These are phyloP conservation scores for Tetraselmis striata DNA, from an alignment of 139 green algal genomes.

Conservation along the genomic window DNA sequence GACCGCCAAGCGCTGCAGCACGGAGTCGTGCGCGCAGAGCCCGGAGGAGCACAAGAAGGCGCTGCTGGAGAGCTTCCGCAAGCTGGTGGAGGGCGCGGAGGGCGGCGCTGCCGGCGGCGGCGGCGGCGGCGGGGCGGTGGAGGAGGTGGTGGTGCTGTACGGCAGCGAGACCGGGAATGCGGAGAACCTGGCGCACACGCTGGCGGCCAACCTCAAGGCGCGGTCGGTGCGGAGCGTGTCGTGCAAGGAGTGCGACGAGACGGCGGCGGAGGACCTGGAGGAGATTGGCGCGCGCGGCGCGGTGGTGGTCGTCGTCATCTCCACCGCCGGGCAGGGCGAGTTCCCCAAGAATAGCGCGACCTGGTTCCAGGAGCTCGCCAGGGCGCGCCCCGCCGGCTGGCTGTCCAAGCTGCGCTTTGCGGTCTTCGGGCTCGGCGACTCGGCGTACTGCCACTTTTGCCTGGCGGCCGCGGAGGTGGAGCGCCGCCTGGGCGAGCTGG, in stretches of 20 bases:
- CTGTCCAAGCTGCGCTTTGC: neutral
- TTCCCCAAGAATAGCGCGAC: conserved; percentile 3
- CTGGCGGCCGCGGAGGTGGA: neutral
- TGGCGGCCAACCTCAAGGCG: conserved; percentile 1
- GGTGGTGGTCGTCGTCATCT: conserved; percentile 3
- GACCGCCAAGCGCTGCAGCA: neutral
- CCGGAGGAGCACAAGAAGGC: neutral
- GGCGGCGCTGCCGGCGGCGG: neutral
- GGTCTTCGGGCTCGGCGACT: conserved; percentile 13
- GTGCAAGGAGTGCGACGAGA: neutral
- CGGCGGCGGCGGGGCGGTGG: too few species aligned
- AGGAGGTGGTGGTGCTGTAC: conserved; percentile 9
- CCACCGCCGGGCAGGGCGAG: conserved; percentile 15
- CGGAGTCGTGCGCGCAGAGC: neutral
- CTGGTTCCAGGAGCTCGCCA: neutral
- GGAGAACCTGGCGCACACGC: conserved; percentile 4
- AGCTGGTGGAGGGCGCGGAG: neutral
- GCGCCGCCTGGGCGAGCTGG: neutral
- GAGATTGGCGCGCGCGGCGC: neutral
- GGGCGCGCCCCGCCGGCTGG: neutral
- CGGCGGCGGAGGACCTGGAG: neutral
- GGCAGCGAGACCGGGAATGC: conserved; percentile 13
- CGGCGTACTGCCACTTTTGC: conserved; percentile 11
- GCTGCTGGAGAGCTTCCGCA: neutral
- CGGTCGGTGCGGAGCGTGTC: neutral